Percentiles rank a stretch among this genome's conserved stretches.
phyloP scores from a whole-genome alignment of 495 filamentous ascomycete species.

The Aspergillus ellipticus region DNA sequence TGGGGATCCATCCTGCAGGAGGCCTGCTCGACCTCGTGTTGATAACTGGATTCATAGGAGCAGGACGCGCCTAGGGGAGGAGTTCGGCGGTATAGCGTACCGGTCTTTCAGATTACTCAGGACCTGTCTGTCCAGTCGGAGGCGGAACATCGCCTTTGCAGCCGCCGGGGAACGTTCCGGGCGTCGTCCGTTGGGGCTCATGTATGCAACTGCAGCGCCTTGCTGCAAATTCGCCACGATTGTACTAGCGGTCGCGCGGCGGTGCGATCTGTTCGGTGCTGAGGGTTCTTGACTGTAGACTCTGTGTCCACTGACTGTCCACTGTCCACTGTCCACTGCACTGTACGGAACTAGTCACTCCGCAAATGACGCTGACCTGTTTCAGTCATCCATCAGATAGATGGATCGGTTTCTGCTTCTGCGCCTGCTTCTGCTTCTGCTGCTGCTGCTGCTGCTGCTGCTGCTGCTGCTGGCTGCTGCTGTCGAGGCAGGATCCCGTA shows the following conservation, averaged over 20 bases:
- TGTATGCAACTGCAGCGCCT: slow-evolving; percentile 15
- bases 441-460: too few species aligned
- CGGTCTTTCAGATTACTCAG: background rate
- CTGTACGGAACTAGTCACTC: background rate
- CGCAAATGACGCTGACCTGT: slow-evolving; percentile 1
- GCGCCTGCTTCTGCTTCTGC: background rate
- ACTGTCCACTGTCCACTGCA: background rate
- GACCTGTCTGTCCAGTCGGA: background rate
- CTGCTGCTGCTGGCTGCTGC: background rate
- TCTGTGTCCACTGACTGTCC: background rate
- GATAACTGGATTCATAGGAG: background rate
- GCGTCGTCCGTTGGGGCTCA: slow-evolving; percentile 17
- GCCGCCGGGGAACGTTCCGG: slow-evolving; percentile 19
- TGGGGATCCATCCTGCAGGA: background rate
- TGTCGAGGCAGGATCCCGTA: too few species aligned
- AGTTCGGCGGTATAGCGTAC: background rate
- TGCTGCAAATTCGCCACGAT: slow-evolving; percentile 15
- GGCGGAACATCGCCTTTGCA: background rate
- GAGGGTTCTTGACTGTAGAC: background rate
- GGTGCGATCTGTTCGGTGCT: slow-evolving; percentile 2
- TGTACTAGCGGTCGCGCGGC: slow-evolving; percentile 10
- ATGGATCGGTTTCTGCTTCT: background rate
- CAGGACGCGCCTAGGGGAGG: background rate
- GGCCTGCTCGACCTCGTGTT: background rate
- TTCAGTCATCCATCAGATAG: slow-evolving; percentile 1